Conservation (phyloP, 345 rosid species). For the Camelina hispida region DNA sequence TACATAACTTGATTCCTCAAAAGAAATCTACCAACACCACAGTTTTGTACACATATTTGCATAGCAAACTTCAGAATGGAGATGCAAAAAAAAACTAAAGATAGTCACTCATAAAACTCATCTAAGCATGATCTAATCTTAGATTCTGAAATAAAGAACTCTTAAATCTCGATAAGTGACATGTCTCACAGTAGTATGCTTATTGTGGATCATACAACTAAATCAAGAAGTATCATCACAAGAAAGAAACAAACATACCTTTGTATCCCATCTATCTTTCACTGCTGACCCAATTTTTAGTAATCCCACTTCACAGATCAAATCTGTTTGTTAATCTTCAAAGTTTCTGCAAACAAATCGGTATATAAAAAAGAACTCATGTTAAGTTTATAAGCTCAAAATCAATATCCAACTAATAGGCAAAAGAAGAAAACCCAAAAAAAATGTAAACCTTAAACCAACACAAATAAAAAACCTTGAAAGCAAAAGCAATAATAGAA, state of each 20-base stretch:
- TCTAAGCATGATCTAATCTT: background rate
- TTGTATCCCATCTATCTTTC: no score
- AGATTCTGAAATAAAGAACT: constrained; percentile 13
- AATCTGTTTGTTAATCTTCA: no score
- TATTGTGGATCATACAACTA: background rate
- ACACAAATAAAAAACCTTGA: no score
- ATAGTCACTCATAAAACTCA: background rate
- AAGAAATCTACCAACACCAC: background rate
- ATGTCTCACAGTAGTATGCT: background rate
- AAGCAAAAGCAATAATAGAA: no score
- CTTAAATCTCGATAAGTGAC: background rate
- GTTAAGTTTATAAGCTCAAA: background rate
- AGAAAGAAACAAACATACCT: background rate
- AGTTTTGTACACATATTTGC: no score
- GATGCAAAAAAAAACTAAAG: background rate
- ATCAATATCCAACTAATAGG: no score
- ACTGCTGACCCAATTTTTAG: background rate
- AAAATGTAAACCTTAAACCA: no score
- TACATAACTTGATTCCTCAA: background rate
- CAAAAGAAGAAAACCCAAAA: no score
- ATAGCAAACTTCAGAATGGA: background rate
- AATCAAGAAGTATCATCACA: background rate
- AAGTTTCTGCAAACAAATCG: no score
- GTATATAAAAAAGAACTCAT: background rate
- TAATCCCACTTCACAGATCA: background rate